Percentiles rank a stretch among this genome's conserved stretches.
phyloP scores from a whole-genome alignment of 441 rosid species.

The Erodium chrysanthum region DNA sequence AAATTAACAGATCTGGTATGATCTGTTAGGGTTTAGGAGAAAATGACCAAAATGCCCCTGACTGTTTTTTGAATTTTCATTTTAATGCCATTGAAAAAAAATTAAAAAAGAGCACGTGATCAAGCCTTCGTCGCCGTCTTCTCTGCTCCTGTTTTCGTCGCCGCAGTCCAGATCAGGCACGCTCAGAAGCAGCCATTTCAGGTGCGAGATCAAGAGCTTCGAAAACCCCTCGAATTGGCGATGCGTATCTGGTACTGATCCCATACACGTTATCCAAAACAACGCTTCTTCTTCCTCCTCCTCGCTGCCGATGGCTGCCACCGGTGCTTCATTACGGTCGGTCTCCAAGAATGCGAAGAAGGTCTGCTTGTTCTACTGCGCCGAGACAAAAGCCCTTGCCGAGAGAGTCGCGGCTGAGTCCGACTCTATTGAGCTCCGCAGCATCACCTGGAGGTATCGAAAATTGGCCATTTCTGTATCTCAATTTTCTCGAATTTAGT shows the following conservation, averaged over 20 bases:
- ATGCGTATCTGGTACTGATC: slow-evolving; percentile 40
- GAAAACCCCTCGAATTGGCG: slow-evolving; percentile 42
- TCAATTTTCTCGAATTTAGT: not conserved
- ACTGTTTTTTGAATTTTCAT: too few relatives aligned
- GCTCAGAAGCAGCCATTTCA: slow-evolving; percentile 14
- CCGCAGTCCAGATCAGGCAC: not conserved
- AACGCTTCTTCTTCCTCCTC: slow-evolving; percentile 24
- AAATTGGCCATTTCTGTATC: not conserved
- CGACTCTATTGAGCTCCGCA: slow-evolving; percentile 72
- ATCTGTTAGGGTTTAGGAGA: too few relatives aligned
- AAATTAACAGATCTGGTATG: too few relatives aligned
- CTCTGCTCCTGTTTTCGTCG: too few relatives aligned
- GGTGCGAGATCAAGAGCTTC: slow-evolving; percentile 44
- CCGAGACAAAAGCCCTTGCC: slow-evolving; percentile 63
- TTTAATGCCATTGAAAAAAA: too few relatives aligned
- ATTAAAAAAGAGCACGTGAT: too few relatives aligned
- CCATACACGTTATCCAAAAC: slow-evolving; percentile 31
- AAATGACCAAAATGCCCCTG: too few relatives aligned
- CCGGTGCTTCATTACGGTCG: slow-evolving; percentile 31
- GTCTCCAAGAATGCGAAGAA: slow-evolving; percentile 42
- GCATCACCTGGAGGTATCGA: slow-evolving; percentile 67
- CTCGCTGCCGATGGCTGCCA: slow-evolving; percentile 44
- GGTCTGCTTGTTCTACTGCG: slow-evolving; percentile 63
- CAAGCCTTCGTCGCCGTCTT: not conserved
- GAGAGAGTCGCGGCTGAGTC: slow-evolving; percentile 58